Evolutionary conservation across 73 alveolate genomes (phyloP).

Genomic region (Tetrahymena borealis): DNA sequence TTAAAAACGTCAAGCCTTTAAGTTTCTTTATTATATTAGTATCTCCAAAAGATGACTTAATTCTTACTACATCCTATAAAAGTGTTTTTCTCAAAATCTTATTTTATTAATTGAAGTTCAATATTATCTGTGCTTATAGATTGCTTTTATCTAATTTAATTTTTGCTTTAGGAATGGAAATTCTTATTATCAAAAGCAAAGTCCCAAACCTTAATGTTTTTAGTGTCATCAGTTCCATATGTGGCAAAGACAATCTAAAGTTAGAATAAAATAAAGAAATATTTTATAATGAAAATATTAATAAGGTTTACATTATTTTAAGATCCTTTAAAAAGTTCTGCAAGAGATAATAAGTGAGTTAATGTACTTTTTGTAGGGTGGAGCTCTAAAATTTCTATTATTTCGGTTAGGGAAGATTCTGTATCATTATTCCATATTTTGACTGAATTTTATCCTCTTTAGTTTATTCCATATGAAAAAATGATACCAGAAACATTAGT

Average conservation of each 20-base stretch:
- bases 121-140: neutral
- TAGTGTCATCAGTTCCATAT: neutral
- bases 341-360: neutral
- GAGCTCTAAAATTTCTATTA: neutral
- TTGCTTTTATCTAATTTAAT: neutral
- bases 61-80: neutral
- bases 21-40: neutral
- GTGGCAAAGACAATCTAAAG: neutral
- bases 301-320: neutral
- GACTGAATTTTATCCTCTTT: neutral
- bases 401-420: neutral
- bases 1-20: neutral
- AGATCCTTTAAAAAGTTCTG: neutral
- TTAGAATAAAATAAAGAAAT: neutral
- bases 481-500: neutral
- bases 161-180: neutral
- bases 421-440: neutral
- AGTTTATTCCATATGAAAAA: neutral
- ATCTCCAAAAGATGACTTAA: neutral
- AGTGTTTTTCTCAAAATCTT: neutral
- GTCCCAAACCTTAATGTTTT: neutral
- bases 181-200: neutral
- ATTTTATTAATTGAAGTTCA: neutral
- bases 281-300: neutral
- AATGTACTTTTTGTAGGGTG: neutral